phyloP scores from a whole-genome alignment of 1,284 basidiomycete genomes.

The Leccinum solheimii region DNA sequence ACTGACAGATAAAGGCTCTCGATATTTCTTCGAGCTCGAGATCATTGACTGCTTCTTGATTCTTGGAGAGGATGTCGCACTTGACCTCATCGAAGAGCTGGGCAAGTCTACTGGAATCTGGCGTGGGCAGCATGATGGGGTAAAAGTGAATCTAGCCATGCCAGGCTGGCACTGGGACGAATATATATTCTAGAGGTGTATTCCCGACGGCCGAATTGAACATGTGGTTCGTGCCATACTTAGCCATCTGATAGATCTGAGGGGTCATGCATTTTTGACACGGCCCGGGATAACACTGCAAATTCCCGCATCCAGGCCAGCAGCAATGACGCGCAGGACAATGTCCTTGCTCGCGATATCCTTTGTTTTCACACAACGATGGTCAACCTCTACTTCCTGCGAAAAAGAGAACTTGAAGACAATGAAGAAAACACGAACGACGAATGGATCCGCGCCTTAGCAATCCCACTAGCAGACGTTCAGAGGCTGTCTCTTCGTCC shows the following conservation, averaged over 20 bases:
- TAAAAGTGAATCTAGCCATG: not conserved
- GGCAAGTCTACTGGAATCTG: slow-evolving; percentile 21
- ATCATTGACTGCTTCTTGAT: slow-evolving; percentile 55
- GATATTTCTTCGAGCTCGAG: slow-evolving; percentile 39
- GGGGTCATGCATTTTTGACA: too few relatives aligned
- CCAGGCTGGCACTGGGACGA: not conserved
- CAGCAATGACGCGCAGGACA: too few relatives aligned
- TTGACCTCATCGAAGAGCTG: slow-evolving; percentile 55
- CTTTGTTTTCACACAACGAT: too few relatives aligned
- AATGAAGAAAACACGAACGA: too few relatives aligned
- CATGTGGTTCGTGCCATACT: not conserved
- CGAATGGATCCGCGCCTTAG: not conserved
- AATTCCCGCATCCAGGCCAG: too few relatives aligned
- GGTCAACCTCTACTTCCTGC: not conserved
- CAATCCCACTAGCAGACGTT: not conserved
- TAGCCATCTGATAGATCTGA: too few relatives aligned
- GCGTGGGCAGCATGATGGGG: slow-evolving; percentile 24
- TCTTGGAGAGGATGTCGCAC: slow-evolving; percentile 58
- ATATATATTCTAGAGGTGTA: slow-evolving; percentile 8
- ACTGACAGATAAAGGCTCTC: not conserved
- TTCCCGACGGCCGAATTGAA: not conserved
- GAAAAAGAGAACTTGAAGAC: not conserved
- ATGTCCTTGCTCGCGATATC: too few relatives aligned
- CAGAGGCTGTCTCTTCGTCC: too few relatives aligned
- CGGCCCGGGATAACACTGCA: too few relatives aligned